Base-by-base conservation (phyloP, 371 early-diverging fungal species). In the Syncephalastrum contaminatum region DNA sequence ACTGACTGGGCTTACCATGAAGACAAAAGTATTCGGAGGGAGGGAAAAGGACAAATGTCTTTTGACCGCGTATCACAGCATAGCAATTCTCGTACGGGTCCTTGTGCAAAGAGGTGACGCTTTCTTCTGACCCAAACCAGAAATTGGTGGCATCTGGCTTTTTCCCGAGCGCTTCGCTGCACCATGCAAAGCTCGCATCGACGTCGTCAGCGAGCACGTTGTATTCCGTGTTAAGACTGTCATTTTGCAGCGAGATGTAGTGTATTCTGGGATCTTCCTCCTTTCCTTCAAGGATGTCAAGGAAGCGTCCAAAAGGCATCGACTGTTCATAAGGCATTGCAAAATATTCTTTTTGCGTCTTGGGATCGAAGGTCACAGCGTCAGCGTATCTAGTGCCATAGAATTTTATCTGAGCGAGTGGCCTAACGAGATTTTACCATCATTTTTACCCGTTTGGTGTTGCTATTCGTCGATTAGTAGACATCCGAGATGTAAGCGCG, bases 61-160 rank as follows among this genome's bases (percentile, higher is more conserved):
- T 91, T 45, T 66, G 58, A 22, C 92, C 92, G 15, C 86, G 68
- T 4, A 89, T 63, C 4, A 90, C 92, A 10, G 80, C 82, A 60
- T 90, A 91, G 8, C 88, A 79, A 53, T 91, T 91, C 56, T 91
- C 92, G 60, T 91, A 91, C 7, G 85, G 89, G 62, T 89, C 90
- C 58, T 88, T 91, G 64, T 91, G 92, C n/a, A 85, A 53, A 0
- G 88, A 85, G 0, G 92, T 89, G 0, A 70, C 68, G 20, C 89
- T 81, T 24, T 75, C 61, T 13, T 72, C 69, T 45, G 81, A 73
- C 2, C 92, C 92, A 59, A 88, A 80, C 92, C 92, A 91, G 48
- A 91, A 82, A 65, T 91, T 91, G 51, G 88, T 84, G 3, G 92
- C 92, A 56, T 91, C 92, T 0, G 89, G 89, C 16, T 53, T 25